phyloP scores from a whole-genome alignment of 1,284 basidiomycete species.

The Rhodofomes roseus region DNA sequence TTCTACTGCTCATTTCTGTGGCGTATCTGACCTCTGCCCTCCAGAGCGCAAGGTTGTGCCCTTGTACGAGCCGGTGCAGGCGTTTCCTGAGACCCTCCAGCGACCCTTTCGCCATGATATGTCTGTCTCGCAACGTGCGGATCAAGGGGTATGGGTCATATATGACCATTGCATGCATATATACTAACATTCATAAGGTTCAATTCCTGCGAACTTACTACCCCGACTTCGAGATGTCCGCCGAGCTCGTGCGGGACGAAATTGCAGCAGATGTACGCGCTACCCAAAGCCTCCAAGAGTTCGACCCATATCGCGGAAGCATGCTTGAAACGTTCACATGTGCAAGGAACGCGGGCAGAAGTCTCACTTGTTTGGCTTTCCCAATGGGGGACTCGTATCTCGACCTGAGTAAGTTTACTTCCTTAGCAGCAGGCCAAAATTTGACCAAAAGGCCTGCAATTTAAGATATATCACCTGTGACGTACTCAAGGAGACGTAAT shows the following conservation, averaged over 20 bases:
- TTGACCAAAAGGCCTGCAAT: neutral
- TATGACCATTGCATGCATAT: neutral
- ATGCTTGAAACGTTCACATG: conserved; percentile 39
- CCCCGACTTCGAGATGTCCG: conserved; percentile 67
- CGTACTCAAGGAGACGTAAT: conserved; percentile 23
- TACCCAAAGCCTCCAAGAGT: conserved; percentile 32
- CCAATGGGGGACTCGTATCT: conserved; percentile 56
- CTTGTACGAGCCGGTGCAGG: conserved; percentile 30
- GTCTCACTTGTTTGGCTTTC: conserved; percentile 43
- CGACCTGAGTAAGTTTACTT: conserved; percentile 53
- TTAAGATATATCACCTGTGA: conserved; percentile 52
- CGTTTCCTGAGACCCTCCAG: conserved; percentile 56
- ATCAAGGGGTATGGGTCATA: conserved; percentile 52
- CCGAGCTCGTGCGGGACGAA: conserved; percentile 56
- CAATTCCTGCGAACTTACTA: conserved; percentile 64
- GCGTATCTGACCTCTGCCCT: neutral
- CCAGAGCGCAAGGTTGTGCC: conserved; percentile 25
- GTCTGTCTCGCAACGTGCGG: conserved; percentile 43
- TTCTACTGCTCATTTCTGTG: neutral
- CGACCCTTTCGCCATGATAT: conserved; percentile 27
- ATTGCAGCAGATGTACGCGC: conserved; percentile 42
- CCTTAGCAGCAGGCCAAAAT: neutral
- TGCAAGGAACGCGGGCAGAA: conserved; percentile 24
- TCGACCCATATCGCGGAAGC: conserved; percentile 57
- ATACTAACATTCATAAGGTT: conserved; percentile 38